A percentile compares a stretch with the other conserved stretches of the same genome.
phyloP scores from a whole-genome alignment of 331 rosid species.

The Erythrophleum ivorense region DNA sequence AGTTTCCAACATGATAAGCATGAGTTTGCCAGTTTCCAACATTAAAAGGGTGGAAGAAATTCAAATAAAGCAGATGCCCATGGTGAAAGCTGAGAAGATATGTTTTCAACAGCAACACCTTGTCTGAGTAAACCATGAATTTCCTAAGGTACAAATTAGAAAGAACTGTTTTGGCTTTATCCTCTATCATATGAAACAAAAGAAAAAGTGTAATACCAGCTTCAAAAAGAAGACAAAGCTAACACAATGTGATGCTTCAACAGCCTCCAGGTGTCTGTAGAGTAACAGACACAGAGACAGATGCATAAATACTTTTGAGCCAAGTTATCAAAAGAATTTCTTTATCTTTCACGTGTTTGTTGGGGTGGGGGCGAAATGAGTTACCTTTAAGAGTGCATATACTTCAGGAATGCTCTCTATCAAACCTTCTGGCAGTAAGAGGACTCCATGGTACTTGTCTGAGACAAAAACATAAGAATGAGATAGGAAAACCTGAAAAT shows the following conservation, averaged over 20 bases:
- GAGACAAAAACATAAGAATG: conserved; percentile 37
- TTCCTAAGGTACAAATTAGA: conserved; percentile 65
- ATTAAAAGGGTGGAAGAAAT: conserved; percentile 85
- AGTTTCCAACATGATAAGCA: conserved; percentile 13
- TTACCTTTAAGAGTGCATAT: conserved; percentile 94
- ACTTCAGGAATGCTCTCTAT: conserved; percentile 98
- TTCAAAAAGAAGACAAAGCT: conserved; percentile 16
- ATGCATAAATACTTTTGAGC: neutral
- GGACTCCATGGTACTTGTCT: conserved; percentile 94
- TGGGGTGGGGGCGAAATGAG: neutral
- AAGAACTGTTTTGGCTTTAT: conserved; percentile 10
- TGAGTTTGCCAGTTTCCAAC: conserved; percentile 67
- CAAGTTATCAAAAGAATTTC: neutral
- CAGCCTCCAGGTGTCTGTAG: conserved; percentile 2
- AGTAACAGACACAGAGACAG: neutral
- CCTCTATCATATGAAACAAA: neutral
- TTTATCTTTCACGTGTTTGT: neutral
- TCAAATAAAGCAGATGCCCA: conserved; percentile 98
- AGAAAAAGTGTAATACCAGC: neutral
- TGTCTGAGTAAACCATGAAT: conserved; percentile 79
- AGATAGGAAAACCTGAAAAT: conserved; percentile 29
- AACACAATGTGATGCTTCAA: conserved; percentile 25
- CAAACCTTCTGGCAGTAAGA: conserved; percentile 91
- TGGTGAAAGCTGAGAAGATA: conserved; percentile 82
- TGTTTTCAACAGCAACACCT: conserved; percentile 71